Base-by-base conservation (phyloP, 768 basidiomycete species). In the Tulasnella sp. region DNA sequence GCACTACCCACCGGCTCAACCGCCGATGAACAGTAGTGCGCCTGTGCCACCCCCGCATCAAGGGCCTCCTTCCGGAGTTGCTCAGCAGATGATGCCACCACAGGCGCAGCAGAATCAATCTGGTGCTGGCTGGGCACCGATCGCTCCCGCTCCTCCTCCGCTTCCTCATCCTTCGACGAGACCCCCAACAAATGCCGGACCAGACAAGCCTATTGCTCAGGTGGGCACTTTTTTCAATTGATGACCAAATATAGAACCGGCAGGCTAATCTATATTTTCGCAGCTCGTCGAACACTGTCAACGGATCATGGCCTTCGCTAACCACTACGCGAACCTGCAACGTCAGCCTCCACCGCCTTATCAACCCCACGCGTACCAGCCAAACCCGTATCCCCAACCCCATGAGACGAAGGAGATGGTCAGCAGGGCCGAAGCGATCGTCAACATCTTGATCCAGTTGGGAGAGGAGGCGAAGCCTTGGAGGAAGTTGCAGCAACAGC, bases 141-240 rank as follows among this genome's bases (percentile, higher is more conserved):
- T 64, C 58, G 58, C 58, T 64, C 58, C 69, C 17, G 37, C 69
- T 38, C 69, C 69, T 15, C 69, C 36, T 38, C 69, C 69, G 37
- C 69, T 42, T 19, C 36, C 69, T 34, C 69, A 70, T n/a, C 69
- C 37, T 70, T 38, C 69, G 25, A 38, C 69, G 29, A 19, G 37
- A 36, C 69, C 69, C 29, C 40, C 69, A 6, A 71, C 39, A 11
- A 76, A 38, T 40, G 67, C 75, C 2, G 64, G 39, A n/a, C 36
- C 75, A 37, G 75, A 71, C 37, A 76, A 76, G 67, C 75, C 75
- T 5, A 37, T 76, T 12, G 67, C 75, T 76, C 75, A 76, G 75
- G 72, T 73, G 22, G 42, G 70, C 38, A 31, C 15, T 11, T 17
- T 9, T 34, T 2, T n/a, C n/a, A n/a, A 22, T 9, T 15, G 17